Evolutionary conservation across 2,329 filamentous ascomycete species (phyloP), one percentile per base, ranked within the genome.

Genomic region (Fusarium tjaetaba): DNA sequence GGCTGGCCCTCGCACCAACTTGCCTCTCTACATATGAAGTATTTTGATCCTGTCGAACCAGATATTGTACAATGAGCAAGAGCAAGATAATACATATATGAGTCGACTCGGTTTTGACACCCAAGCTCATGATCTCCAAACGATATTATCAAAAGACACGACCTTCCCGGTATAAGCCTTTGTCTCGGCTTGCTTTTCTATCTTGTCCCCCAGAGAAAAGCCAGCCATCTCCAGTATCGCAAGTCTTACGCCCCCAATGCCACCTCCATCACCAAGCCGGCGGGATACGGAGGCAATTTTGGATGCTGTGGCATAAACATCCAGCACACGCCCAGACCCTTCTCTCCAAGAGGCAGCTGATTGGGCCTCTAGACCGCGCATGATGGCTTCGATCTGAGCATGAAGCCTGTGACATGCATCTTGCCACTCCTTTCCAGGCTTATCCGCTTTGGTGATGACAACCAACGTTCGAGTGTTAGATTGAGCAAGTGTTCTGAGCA

Each of bases 381-480:
- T 67, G 43, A 81, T 78, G 7, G 55, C 46, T 24, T 78, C 77
- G n/a, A 84, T 63, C 36, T 71, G 67, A 8, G 58, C 65, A 1
- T 80, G 80, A 43, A 82, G 71, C 3, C 59, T 46, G 10, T 61
- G 61, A 66, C 82, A 84, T 26, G 61, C 64, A 16, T 65, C 66
- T 11, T 68, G 65, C 81, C 81, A 83, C 3, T 56, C 73, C 16
- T 75, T 76, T 36, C 77, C 80, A 48, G 74, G 78, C 72, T 89
- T 89, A 74, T 90, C 89, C 20, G 86, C 87, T 79, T 90, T 90
- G 16, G 89, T 90, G 55, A 91, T 77, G 9, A 90, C 84, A 3
- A 90, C 84, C 11, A 85, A 76, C 3, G 87, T 88, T 58, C 82
- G 81, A 36, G 86, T 82, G 15, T 83, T 82, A 7, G 83, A 81